Conservation (phyloP, 2,329 filamentous ascomycete genomes). For the Pyricularia pennisetigena region DNA sequence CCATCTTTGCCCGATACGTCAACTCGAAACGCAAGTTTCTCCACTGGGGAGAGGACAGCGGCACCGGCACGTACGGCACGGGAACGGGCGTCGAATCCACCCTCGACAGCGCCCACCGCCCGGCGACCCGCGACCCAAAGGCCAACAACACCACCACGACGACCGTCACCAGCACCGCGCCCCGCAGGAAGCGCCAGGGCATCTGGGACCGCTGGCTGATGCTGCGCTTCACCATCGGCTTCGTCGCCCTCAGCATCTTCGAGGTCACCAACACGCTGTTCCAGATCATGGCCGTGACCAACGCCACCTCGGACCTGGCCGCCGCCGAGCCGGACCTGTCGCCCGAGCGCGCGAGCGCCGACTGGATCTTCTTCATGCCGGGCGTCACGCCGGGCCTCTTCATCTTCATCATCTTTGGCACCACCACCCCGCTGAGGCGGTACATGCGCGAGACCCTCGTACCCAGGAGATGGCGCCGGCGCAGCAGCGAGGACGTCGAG, state of each 20-base stretch:
- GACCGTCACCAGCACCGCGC: neutral
- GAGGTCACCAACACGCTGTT: slow-evolving; percentile 18
- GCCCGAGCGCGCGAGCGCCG: neutral
- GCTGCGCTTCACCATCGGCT: slow-evolving; percentile 17
- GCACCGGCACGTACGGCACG: slow-evolving; percentile 4
- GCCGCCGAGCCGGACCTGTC: neutral
- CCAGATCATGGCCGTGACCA: slow-evolving; percentile 14
- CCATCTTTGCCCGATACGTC: slow-evolving; percentile 14
- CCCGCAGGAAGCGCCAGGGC: slow-evolving; percentile 5
- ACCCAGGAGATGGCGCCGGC: neutral
- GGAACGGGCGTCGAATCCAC: neutral
- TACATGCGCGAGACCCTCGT: slow-evolving; percentile 1
- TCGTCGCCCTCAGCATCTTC: slow-evolving; percentile 15
- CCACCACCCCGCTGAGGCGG: slow-evolving; percentile 1
- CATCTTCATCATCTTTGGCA: slow-evolving; percentile 4
- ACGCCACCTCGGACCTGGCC: slow-evolving; percentile 3
- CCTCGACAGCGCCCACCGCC: neutral
- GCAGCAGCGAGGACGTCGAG: neutral
- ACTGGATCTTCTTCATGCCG: slow-evolving; percentile 5
- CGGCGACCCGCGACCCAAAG: neutral
- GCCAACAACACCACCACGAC: neutral
- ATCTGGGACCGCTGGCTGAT: slow-evolving; percentile 18
- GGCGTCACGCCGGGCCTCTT: slow-evolving; percentile 1
- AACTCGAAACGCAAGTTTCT: slow-evolving; percentile 14
- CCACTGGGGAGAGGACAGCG: slow-evolving; percentile 11